These are phyloP conservation scores for Thraustochytrium striatum DNA, from an alignment of 352 stramenopile species.

Conservation along the genomic window DNA sequence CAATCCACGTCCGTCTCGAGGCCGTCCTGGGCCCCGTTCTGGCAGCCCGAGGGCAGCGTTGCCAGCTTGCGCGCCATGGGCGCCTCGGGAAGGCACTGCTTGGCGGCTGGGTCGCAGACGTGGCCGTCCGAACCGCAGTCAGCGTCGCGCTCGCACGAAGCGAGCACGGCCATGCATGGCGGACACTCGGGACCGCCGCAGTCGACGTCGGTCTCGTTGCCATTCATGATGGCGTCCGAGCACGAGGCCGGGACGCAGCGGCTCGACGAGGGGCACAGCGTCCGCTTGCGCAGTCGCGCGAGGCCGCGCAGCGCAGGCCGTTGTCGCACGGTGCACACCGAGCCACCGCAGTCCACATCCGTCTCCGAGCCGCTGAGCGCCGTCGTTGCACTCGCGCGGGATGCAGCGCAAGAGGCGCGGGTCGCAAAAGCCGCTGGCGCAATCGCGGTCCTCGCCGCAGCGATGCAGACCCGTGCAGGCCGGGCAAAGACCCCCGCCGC, in stretches of 20 bases:
- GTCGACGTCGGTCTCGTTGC: constrained; percentile 44
- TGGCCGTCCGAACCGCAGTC: constrained; percentile 3
- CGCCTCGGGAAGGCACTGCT: constrained; percentile 10
- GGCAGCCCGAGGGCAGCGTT: constrained; percentile 20
- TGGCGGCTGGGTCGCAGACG: not conserved
- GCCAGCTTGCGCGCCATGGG: constrained; percentile 4
- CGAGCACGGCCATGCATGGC: not conserved
- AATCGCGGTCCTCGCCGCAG: constrained; percentile 11
- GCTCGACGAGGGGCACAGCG: not conserved
- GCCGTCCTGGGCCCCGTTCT: constrained; percentile 47
- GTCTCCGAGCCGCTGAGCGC: constrained; percentile 15
- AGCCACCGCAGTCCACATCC: constrained; percentile 42
- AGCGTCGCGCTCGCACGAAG: not conserved
- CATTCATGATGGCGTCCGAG: constrained; percentile 23
- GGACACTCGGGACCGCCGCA: constrained; percentile 33
- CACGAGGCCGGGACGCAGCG: not conserved
- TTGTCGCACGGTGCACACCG: not conserved
- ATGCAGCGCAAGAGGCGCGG: constrained; percentile 7
- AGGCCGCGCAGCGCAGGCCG: not conserved
- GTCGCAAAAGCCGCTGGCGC: constrained; percentile 39
- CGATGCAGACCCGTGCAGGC: constrained; percentile 1
- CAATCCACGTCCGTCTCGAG: constrained; percentile 54
- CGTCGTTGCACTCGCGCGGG: constrained; percentile 35
- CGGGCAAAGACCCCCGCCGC: constrained; percentile 48
- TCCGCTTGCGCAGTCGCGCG: not conserved